Evolutionary conservation across 2,329 filamentous ascomycete species (phyloP).

Genomic region (Corinectria fuckeliana): DNA sequence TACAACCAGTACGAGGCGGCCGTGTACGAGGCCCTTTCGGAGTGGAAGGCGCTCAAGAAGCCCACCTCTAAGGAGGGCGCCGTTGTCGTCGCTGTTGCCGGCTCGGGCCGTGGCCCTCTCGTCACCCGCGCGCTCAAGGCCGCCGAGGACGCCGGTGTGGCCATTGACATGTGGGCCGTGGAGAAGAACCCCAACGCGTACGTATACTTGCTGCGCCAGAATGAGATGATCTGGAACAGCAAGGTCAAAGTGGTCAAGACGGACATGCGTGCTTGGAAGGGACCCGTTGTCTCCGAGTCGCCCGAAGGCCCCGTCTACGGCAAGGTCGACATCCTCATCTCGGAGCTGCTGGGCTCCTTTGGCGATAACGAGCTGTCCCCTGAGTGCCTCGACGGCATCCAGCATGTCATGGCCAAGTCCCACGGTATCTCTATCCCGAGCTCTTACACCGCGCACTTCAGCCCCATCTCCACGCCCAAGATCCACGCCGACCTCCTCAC

Average conservation of each 20-base stretch:
- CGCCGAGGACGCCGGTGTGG: constrained; percentile 75
- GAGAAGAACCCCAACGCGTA: constrained; percentile 99
- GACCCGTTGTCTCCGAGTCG: constrained; percentile 64
- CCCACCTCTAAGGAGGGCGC: constrained; percentile 73
- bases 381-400: constrained; percentile 94
- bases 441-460: constrained; percentile 91
- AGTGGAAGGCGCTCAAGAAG: constrained; percentile 77
- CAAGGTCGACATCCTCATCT: constrained; percentile 90
- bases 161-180: constrained; percentile 87
- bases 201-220: constrained; percentile 88
- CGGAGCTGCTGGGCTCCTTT: constrained; percentile 93
- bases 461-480: constrained; percentile 88
- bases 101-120: constrained; percentile 89
- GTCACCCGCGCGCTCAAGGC: constrained; percentile 87
- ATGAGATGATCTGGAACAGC: constrained; percentile 79
- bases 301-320: constrained; percentile 57
- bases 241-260: constrained; percentile 89
- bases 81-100: constrained; percentile 89
- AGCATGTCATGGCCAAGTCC: constrained; percentile 78
- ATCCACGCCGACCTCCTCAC: constrained; percentile 80
- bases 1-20: constrained; percentile 95
- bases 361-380: constrained; percentile 97
- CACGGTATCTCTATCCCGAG: constrained; percentile 93
- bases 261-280: constrained; percentile 97
- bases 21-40: constrained; percentile 77